Percentiles rank a stretch among this genome's conserved stretches.
phyloP scores from a whole-genome alignment of 139 green algal genomes.

The Picocystis salinarum region DNA sequence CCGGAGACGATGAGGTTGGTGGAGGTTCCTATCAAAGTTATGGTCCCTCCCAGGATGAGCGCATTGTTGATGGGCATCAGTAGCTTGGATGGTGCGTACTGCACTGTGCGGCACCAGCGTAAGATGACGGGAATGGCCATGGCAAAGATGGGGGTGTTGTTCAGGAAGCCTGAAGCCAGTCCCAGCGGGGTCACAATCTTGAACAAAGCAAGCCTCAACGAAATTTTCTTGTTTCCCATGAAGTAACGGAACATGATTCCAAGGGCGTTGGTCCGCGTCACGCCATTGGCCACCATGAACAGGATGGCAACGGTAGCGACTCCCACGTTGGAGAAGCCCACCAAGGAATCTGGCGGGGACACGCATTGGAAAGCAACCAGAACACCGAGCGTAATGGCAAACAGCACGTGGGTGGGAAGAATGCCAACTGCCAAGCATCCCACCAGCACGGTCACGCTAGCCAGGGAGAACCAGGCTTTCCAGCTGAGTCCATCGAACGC shows the following conservation, averaged over 20 bases:
- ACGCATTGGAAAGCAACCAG: no score
- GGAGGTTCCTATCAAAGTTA: conserved; percentile 55
- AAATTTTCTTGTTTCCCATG: neutral
- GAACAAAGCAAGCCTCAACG: neutral
- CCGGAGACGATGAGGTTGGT: conserved; percentile 63
- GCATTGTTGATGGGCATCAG: conserved; percentile 51
- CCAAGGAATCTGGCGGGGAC: no score
- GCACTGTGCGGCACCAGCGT: no score
- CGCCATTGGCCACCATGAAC: conserved; percentile 28
- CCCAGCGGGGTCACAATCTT: conserved; percentile 23
- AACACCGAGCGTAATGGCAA: no score
- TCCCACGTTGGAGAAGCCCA: conserved; percentile 21
- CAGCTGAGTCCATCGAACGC: no score
- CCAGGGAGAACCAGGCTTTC: no score
- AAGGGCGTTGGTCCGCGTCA: conserved; percentile 20
- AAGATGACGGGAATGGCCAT: conserved; percentile 32
- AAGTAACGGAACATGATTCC: conserved; percentile 9
- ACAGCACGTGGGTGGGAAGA: no score
- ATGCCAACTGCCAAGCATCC: no score
- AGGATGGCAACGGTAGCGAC: conserved; percentile 27
- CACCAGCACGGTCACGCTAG: no score
- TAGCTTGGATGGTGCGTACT: conserved; percentile 26
- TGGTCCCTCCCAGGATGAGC: conserved; percentile 48
- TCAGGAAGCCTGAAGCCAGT: conserved; percentile 47
- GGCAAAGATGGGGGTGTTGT: conserved; percentile 56